Base-by-base conservation (phyloP, 768 basidiomycete species). In the Hygrophorus pudorinus region DNA sequence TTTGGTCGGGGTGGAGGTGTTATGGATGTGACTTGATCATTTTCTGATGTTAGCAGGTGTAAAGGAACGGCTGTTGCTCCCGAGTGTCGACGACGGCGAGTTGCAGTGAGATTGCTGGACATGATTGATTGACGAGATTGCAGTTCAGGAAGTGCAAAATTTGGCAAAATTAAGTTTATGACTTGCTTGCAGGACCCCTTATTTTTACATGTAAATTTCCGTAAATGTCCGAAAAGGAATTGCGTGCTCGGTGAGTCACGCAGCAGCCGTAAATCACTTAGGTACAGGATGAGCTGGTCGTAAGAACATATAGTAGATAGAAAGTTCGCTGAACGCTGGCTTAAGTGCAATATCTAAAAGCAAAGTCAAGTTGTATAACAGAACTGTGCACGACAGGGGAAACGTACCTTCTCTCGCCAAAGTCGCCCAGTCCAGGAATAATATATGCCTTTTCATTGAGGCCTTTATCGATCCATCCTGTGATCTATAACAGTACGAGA, bases 371-470 rank as follows among this genome's bases (percentile, higher is more conserved):
- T 13, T 41, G 42, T 9, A 21, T 28, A 12, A 38, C 31, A 28
- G 41, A 9, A 16, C 21, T 3, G 11, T 7, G 27, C 13, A 17
- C 12, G 10, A 24, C 33, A 36, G 13, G n/a, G 18, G 41, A 29
- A 35, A 51, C 59, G 49, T 53, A 83, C 85, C 88, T 81, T 58
- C 88, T 68, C 59, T 94, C 92, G 41, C 92, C 92, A 59, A 97
- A 97, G 59, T 97, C 92, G n/a, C 92, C 92, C n/a, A 97, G 69
- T 21, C 92, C 91, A 6, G 90, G 91, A 44, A 92, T 79, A 53
- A 93, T 93, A 57, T 85, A 96, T 17, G 86, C 79, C 59, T 83
- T 88, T 46, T 87, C 87, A 53, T 97, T 92, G 41, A 97, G 73
- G 4, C 90, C 87, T 52, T 90, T 67, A 59, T 97, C 92, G 42